Evolutionary conservation across 176 grass and related monocot genomes (phyloP), one percentile per base, ranked within the genome.

Genomic region (Pontederia paniculata): DNA sequence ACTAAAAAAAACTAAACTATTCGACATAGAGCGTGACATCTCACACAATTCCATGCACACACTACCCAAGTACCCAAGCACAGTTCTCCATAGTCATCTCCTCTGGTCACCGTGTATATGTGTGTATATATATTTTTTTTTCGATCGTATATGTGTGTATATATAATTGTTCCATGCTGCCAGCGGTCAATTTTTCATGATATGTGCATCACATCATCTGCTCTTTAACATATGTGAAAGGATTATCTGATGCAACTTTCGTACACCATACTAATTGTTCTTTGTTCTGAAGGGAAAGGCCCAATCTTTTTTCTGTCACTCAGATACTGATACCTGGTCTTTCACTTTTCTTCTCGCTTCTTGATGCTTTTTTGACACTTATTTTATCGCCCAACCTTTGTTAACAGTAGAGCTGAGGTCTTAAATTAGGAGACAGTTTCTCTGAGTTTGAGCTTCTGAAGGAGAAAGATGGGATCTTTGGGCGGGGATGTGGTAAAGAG

Each of bases 1-100:
- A 37, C 1, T 5, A 37, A 2, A 6, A 37, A 37, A 37, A 37
- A 6, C 5, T 37, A 37, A 37, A 37, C 3, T 37, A 37, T 37
- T 37, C 28, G 28, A 37, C 28, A 37, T 37, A 37, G 28, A 37
- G 28, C 28, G 72, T 60, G 78, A 75, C 31, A 23, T 42, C 60
- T 70, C 86, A 88, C 93, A 74, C 80, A 90, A 79, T 82, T 73
- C 82, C 71, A 97, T 65, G 70, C 73, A 43, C 78, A 77, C 68
- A 75, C 52, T 82, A 78, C 72, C 78, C 81, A 17, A 31, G 0
- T 22, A 14, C 23, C 28, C 16, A 15, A 16, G 19, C 42, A 23
- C 81, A 70, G 50, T 80, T 74, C 76, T 80, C 80, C 66, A 75
- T 21, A 21, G 56, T 19, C 21, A 5, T 20, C 16, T 48, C 49